Conservation (phyloP, 768 basidiomycete species). For the Boletellus ananiceps region DNA sequence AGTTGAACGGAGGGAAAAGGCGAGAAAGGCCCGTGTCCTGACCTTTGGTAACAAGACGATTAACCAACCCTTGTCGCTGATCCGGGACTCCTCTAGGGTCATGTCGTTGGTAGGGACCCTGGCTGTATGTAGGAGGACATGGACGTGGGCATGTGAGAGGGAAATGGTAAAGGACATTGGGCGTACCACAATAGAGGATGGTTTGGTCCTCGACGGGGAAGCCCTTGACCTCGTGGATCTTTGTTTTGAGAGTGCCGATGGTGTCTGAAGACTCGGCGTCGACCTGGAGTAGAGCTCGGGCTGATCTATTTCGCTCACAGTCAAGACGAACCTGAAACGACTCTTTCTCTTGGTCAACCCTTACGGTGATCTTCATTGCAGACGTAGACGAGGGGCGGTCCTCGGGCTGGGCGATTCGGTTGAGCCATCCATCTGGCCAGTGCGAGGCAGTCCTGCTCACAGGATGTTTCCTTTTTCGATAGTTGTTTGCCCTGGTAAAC, state of each 20-base stretch:
- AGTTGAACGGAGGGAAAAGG: not conserved
- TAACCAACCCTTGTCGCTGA: conserved; percentile 5
- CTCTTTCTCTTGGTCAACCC: not conserved
- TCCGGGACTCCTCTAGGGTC: not conserved
- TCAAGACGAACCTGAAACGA: conserved; percentile 1
- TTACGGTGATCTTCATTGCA: not conserved
- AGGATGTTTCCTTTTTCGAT: not conserved
- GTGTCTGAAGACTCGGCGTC: conserved; percentile 1
- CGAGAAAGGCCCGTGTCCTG: not conserved
- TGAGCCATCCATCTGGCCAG: not conserved
- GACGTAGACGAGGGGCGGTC: not conserved
- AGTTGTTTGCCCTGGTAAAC: too few relatives aligned
- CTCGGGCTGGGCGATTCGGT: not conserved
- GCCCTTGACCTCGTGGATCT: conserved; percentile 2
- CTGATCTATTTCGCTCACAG: too few relatives aligned
- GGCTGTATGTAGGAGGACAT: not conserved
- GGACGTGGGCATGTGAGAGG: not conserved
- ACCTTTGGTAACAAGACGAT: conserved; percentile 1
- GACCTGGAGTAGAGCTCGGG: not conserved
- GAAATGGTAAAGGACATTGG: not conserved
- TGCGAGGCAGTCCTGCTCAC: not conserved
- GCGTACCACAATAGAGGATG: conserved; percentile 4
- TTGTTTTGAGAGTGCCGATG: conserved; percentile 1
- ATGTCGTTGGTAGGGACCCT: not conserved
- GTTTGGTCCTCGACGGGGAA: conserved; percentile 1